Evolutionary conservation across 306 rosid genomes (phyloP), one percentile per base, ranked within the genome.

Genomic region (Prunus mira): DNA sequence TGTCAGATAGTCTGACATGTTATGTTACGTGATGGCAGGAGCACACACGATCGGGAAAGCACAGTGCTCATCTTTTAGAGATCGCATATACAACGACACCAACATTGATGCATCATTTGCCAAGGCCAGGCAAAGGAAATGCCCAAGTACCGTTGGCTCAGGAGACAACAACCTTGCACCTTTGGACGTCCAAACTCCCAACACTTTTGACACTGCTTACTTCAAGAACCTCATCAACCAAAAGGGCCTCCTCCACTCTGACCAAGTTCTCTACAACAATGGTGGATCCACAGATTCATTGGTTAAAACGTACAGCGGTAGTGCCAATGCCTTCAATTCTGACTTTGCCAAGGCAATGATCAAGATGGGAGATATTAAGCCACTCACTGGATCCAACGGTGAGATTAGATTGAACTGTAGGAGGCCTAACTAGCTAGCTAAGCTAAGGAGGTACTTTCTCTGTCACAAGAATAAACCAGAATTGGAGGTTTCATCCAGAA

Each of bases 41-140:
- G 82, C 88, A 0, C 98, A 90, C 85, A 94, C 98, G 32, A 87
- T 91, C 17, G 98, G 98, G 6, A 75, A 76, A 73, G 85, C 98
- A 52, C 87, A 78, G 79, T 93, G 98, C n/a, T 46, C 77, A n/a
- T 0, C 3, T 19, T 93, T 91, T 86, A 87, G 91, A 77, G 0
- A 1, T 4, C 85, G 74, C 54, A 81, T 94, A 66, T 87, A 94
- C 81, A 85, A 78, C 11, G 91, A 92, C 28, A 69, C 24, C 56
- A 82, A 89, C 78, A 90, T 94, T 2, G 90, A 90, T 20, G 17
- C 58, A 12, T 76, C 87, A 65, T 91, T 94, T 60, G 96, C 97
- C 3, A 25, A 80, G 56, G 58, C 66, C 0, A 94, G 81, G 65
- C 89, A 73, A 60, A 67, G 41, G 14, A 78, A 15, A 0, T 91